Base-by-base conservation (phyloP, 768 basidiomycete genomes). In the Lentinus brumalis region DNA sequence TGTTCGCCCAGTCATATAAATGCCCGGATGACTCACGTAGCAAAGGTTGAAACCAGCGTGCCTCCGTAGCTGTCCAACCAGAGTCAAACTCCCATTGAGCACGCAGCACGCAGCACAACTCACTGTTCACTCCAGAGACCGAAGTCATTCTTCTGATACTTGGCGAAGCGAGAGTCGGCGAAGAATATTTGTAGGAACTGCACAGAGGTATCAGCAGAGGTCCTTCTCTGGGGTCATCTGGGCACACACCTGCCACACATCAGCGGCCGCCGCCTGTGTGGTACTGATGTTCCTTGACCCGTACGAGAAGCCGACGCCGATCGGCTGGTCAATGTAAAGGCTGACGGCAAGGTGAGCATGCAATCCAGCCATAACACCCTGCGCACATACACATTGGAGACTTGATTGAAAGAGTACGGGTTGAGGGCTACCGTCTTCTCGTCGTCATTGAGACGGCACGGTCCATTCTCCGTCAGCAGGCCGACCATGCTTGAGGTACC, bases 111-210 rank as follows among this genome's bases (percentile, higher is more conserved):
- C 31, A 6, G 44, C 8, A n/a, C n/a, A 7, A 54, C 62, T 11
- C 63, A 74, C 76, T 83, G 86, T 69, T 87, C 86, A 0, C 85
- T 85, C 86, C 86, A 88, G 54, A 87, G 73, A 1, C 81, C 86
- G 57, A 87, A 76, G 2, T 79, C 76, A 56, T 74, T 77, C 15
- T 64, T 62, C 44, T 76, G 70, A 44, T 79, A 80, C 54, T 80
- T 78, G 50, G 80, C 65, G 63, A 86, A 88, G 56, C 79, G 78
- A 7, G 77, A 65, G 63, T 88, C 85, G 0, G 74, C 68, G 46
- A 88, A 75, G 71, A 84, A 86, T 8, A 87, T 82, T 71, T 87
- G 86, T 63, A 88, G 69, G 74, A 86, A 84, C 67, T 71, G 32
- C 12, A 11, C 15, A n/a, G 15, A 4, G 21, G 18, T 8, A 29